Conservation (phyloP, 306 rosid species). For the Citrullus colocynthis region DNA sequence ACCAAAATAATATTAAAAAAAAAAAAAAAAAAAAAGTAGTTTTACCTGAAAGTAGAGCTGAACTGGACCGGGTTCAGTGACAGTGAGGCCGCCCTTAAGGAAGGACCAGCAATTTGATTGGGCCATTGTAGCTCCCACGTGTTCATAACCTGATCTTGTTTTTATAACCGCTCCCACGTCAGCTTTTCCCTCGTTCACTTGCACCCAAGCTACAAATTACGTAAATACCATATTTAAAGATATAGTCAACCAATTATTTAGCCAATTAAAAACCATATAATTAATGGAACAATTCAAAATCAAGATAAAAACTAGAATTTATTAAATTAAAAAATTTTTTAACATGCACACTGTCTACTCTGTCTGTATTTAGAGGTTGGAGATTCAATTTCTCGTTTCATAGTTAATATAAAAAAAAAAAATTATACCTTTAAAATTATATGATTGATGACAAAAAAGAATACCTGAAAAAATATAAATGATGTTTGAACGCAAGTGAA, state of each 20-base stretch:
- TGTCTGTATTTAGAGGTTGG: too few relatives aligned
- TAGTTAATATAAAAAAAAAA: too few relatives aligned
- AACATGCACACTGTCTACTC: too few relatives aligned
- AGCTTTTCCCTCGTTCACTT: conserved; percentile 30
- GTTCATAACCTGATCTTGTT: conserved; percentile 21
- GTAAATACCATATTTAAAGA: not conserved
- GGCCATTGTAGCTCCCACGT: conserved; percentile 33
- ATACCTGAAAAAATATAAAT: conserved; percentile 38
- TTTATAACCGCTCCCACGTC: conserved; percentile 36
- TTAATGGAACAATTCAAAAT: too few relatives aligned
- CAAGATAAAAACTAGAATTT: too few relatives aligned
- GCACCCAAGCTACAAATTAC: conserved; percentile 34
- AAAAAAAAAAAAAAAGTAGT: not conserved
- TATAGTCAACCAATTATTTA: too few relatives aligned
- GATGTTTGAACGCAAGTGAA: conserved; percentile 20
- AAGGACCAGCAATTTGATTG: conserved; percentile 64
- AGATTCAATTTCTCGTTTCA: too few relatives aligned
- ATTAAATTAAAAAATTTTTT: too few relatives aligned
- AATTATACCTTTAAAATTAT: too few relatives aligned
- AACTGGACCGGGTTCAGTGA: conserved; percentile 30
- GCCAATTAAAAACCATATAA: too few relatives aligned
- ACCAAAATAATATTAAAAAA: too few relatives aligned
- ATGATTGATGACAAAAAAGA: too few relatives aligned
- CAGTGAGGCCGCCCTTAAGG: conserved; percentile 71
- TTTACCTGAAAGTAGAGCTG: conserved; percentile 57